Evolutionary conservation across 1,139 yeast species (phyloP).

Genomic region (Taphrina communis): DNA sequence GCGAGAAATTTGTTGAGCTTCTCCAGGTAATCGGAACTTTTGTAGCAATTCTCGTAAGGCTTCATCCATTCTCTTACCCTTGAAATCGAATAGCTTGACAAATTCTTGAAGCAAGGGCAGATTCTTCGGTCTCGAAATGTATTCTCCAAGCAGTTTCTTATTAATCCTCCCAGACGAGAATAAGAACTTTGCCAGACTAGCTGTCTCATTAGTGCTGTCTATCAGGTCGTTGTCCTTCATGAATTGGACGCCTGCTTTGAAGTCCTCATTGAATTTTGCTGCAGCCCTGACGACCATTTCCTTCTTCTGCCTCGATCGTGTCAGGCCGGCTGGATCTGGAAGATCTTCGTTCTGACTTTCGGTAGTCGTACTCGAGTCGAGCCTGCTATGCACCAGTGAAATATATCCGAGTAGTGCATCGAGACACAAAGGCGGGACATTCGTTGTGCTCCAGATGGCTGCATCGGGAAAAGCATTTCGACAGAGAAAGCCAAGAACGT

Average conservation of each 20-base stretch:
- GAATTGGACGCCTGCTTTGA: conserved; percentile 72
- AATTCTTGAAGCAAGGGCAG: conserved; percentile 66
- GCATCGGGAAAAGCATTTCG: conserved; percentile 52
- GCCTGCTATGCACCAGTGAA: conserved; percentile 67
- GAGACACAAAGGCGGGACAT: conserved; percentile 90
- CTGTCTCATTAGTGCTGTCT: conserved; percentile 58
- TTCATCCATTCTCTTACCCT: conserved; percentile 83
- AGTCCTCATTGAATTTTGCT: conserved; percentile 73
- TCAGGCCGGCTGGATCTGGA: conserved; percentile 45
- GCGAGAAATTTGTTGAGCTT: conserved; percentile 93
- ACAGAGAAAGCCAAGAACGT: conserved; percentile 72
- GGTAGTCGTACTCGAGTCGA: conserved; percentile 46
- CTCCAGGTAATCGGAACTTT: conserved; percentile 93
- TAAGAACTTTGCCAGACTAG: conserved; percentile 75
- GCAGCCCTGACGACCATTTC: conserved; percentile 78
- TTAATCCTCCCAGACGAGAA: conserved; percentile 79
- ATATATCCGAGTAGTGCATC: conserved; percentile 82
- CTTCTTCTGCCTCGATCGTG: conserved; percentile 61
- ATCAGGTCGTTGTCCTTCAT: conserved; percentile 71
- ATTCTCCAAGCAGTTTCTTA: conserved; percentile 86
- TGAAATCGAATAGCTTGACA: conserved; percentile 74
- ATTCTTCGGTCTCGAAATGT: conserved; percentile 76
- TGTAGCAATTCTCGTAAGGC: conserved; percentile 82
- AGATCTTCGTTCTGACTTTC: conserved; percentile 21
- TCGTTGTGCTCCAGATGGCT: conserved; percentile 67